These are phyloP conservation scores for Cyberlindnera mississippiensis DNA, from an alignment of 805 yeast species.

Conservation along the genomic window DNA sequence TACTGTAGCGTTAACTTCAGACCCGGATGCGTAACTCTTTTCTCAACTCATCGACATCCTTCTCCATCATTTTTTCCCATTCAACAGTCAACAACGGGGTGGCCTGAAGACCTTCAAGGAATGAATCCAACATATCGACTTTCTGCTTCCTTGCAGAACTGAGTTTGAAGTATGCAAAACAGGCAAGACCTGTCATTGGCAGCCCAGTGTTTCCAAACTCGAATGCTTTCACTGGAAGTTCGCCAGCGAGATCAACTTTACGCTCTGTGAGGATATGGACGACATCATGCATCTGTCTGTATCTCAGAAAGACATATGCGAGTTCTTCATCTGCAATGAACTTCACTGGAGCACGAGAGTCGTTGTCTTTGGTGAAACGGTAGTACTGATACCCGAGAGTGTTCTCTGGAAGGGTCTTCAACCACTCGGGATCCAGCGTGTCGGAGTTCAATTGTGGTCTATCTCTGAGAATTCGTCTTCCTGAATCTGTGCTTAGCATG, in stretches of 20 bases:
- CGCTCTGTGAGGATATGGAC: conserved; percentile 89
- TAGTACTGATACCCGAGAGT: conserved; percentile 81
- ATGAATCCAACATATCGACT: conserved; percentile 50
- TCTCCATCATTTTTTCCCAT: conserved; percentile 82
- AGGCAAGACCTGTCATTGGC: conserved; percentile 90
- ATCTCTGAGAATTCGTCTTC: conserved; percentile 73
- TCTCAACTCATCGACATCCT: conserved; percentile 71
- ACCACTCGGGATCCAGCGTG: conserved; percentile 57
- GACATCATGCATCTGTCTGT: conserved; percentile 95
- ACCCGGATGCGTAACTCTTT: conserved; percentile 54
- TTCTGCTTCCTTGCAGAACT: conserved; percentile 58
- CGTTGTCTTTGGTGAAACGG: conserved; percentile 88
- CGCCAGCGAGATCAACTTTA: conserved; percentile 95
- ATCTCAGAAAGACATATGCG: conserved; percentile 90
- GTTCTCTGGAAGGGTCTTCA: conserved; percentile 57
- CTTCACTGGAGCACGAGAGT: conserved; percentile 83
- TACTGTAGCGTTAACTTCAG: no score
- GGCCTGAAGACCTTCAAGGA: conserved; percentile 69
- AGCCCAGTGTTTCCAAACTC: conserved; percentile 90
- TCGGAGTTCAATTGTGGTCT: conserved; percentile 79
- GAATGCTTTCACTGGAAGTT: conserved; percentile 85
- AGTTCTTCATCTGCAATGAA: conserved; percentile 86
- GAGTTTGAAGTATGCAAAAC: conserved; percentile 82
- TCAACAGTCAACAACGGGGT: conserved; percentile 81
- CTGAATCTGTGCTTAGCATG: conserved; percentile 74